Evolutionary conservation across 2,329 filamentous ascomycete genomes (phyloP), one percentile per base, ranked within the genome.

Genomic region (Lachnellula subtilissima): DNA sequence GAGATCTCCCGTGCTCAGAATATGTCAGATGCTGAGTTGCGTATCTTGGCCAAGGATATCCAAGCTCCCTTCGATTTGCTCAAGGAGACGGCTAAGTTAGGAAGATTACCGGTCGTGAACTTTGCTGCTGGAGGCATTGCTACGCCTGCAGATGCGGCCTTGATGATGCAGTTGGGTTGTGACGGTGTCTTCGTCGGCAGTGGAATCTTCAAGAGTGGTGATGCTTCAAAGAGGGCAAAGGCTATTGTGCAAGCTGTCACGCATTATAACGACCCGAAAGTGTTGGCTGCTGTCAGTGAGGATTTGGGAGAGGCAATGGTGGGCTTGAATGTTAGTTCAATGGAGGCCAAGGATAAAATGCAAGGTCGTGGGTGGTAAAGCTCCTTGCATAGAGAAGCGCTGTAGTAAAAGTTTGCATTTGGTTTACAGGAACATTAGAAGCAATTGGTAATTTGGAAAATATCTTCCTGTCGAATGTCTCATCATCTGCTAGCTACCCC

Each of bases 151-250:
- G 94, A 99, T 74, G 94, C 94, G 0, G 94, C 94, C 2, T 79
- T 99, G 76, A 90, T 99, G 93, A 99, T 99, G 94, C 93, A 97
- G 80, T 79, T 99, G 62, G 94, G 94, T 58, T 97, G 94, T 70
- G 94, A 99, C 70, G 94, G 94, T 56, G 94, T 99, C 37, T 99
- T 99, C 71, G 94, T 99, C 37, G 94, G 94, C 28, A 91, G 86
- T 56, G 94, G 94, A 28, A 97, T 97, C 74, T 99, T 99, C 84
- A 97, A 97, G 84, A 90, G 85, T 5, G 93, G 93, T 17, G 87
- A 97, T 73, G 89, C 94, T 22, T 85, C 87, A 46, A 90, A 93
- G 84, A 80, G 94, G 58, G 94, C 94, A 14, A 90, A 87, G 78
- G 94, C 94, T 39, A 97, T 99, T 67, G 94, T 99, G 52, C 87